phyloP scores from a whole-genome alignment of 2,329 filamentous ascomycete genomes.

The Fusarium albosuccineum region DNA sequence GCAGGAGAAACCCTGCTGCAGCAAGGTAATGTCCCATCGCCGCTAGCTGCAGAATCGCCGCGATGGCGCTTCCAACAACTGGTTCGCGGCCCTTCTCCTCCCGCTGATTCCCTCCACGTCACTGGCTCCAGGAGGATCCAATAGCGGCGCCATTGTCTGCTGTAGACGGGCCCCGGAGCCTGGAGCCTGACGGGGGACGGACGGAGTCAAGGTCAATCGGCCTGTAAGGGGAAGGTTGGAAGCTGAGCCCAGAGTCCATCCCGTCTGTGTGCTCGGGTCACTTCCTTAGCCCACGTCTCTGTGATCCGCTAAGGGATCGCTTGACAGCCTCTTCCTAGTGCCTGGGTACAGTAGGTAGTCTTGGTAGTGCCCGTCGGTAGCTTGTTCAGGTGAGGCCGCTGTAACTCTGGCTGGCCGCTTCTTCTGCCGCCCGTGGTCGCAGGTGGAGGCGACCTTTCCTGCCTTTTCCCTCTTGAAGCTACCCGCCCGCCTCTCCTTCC shows the following conservation, averaged over 20 bases:
- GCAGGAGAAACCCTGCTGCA: slow-evolving; percentile 49
- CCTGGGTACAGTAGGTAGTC: too few relatives aligned
- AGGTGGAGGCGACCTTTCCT: slow-evolving; percentile 41
- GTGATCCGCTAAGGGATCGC: slow-evolving; percentile 7
- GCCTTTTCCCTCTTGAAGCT: slow-evolving; percentile 41
- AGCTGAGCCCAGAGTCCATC: neutral
- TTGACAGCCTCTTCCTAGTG: slow-evolving; percentile 23
- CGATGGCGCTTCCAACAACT: slow-evolving; percentile 46
- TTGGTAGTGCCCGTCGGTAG: neutral
- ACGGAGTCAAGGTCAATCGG: neutral
- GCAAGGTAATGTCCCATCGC: slow-evolving; percentile 48
- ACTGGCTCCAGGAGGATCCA: slow-evolving; percentile 24
- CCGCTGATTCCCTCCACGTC: slow-evolving; percentile 34
- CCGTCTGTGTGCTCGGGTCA: slow-evolving; percentile 31
- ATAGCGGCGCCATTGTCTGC: slow-evolving; percentile 11
- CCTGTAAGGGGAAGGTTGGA: slow-evolving; percentile 39
- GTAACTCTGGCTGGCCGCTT: slow-evolving; percentile 27
- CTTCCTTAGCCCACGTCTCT: slow-evolving; percentile 28
- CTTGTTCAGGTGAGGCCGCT: slow-evolving; percentile 23
- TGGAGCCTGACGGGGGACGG: slow-evolving; percentile 1
- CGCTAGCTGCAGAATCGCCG: slow-evolving; percentile 47
- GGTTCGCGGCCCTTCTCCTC: slow-evolving; percentile 37
- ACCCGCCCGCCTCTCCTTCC: slow-evolving; percentile 42
- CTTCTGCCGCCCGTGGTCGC: slow-evolving; percentile 41
- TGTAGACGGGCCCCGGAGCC: slow-evolving; percentile 2